phyloP scores from a whole-genome alignment of 192 early-diverging fungal species.

The Podila verticillata region DNA sequence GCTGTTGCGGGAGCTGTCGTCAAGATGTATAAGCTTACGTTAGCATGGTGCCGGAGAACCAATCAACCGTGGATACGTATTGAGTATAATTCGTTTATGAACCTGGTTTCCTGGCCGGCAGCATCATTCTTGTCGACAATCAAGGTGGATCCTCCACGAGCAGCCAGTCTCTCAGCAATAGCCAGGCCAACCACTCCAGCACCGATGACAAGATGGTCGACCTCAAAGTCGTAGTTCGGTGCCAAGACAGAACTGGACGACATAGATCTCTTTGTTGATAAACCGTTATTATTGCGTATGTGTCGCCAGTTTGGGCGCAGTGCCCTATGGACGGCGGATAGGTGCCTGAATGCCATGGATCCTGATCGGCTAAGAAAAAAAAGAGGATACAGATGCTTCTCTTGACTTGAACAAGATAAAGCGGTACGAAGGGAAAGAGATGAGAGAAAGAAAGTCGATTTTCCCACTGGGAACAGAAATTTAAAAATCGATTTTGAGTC shows the following conservation, averaged over 20 bases:
- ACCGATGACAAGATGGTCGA: slow-evolving; percentile 82
- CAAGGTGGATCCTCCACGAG: slow-evolving; percentile 59
- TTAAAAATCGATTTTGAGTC: too few relatives aligned
- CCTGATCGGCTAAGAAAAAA: too few relatives aligned
- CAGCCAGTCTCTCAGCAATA: slow-evolving; percentile 69
- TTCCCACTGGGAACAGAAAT: too few relatives aligned
- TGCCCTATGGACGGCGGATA: too few relatives aligned
- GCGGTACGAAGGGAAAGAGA: too few relatives aligned
- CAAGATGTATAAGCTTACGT: not conserved
- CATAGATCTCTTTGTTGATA: not conserved
- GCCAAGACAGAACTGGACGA: not conserved
- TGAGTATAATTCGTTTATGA: not conserved
- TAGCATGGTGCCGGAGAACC: too few relatives aligned
- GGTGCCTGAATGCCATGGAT: too few relatives aligned
- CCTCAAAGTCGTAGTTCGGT: slow-evolving; percentile 50
- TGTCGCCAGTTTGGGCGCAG: not conserved
- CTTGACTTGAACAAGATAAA: too few relatives aligned
- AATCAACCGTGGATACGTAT: too few relatives aligned
- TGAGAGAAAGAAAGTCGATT: too few relatives aligned
- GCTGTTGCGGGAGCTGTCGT: slow-evolving; percentile 78
- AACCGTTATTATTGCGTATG: not conserved
- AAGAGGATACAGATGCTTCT: too few relatives aligned
- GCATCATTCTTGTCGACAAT: slow-evolving; percentile 74
- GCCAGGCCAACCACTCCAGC: slow-evolving; percentile 86
- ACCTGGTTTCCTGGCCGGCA: slow-evolving; percentile 78